A percentile compares a stretch with the other conserved stretches of the same genome.
phyloP scores from a whole-genome alignment of 148 eudicot genomes.

The Linanthus parryae region DNA sequence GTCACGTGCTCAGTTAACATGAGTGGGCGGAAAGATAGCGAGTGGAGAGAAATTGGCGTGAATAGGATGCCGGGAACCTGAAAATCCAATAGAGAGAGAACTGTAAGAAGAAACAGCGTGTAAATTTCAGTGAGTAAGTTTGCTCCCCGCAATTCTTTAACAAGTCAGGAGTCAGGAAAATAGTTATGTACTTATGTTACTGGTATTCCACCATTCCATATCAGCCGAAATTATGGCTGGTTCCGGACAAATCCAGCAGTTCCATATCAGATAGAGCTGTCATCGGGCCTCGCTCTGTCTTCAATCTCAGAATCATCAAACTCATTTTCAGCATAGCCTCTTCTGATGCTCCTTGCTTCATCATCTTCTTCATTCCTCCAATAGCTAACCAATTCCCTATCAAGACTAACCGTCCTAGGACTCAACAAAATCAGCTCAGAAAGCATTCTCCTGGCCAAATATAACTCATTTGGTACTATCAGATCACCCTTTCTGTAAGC shows the following conservation, averaged over 20 bases:
- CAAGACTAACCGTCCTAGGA: conserved; percentile 56
- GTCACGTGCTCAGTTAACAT: conserved; percentile 72
- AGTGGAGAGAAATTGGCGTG: conserved; percentile 78
- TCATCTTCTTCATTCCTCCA: conserved; percentile 32
- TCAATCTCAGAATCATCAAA: conserved; percentile 3
- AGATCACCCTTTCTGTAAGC: conserved; percentile 84
- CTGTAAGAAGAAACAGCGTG: no score
- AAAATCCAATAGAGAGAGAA: not conserved
- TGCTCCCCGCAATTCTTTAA: no score
- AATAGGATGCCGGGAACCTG: conserved; percentile 91
- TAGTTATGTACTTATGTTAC: no score
- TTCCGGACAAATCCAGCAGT: no score
- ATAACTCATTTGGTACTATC: conserved; percentile 79
- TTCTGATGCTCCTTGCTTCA: conserved; percentile 13
- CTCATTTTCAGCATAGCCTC: conserved; percentile 14
- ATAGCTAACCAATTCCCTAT: conserved; percentile 46
- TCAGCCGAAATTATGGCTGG: no score
- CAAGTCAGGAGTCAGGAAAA: no score
- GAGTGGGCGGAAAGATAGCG: conserved; percentile 72
- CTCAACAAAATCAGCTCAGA: conserved; percentile 61
- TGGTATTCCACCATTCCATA: no score
- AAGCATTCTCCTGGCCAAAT: conserved; percentile 82
- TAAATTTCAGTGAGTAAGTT: no score
- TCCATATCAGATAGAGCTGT: no score
- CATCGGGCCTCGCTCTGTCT: no score